Base-by-base conservation (phyloP, 2,329 filamentous ascomycete genomes). In the Lecanosticta acicola region DNA sequence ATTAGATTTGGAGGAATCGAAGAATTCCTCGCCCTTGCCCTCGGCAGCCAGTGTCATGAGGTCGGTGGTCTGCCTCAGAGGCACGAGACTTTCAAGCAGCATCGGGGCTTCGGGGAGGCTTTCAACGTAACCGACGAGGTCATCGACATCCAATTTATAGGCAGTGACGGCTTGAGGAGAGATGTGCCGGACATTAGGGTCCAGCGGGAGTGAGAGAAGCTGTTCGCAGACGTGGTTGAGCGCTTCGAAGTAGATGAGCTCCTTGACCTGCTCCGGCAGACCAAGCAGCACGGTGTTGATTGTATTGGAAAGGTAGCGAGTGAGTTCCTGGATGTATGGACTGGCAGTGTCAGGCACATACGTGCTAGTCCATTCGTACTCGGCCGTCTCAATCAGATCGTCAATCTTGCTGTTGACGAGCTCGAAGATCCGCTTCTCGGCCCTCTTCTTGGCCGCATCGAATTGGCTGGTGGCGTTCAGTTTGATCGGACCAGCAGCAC, bases 341-440 rank as follows among this genome's bases (percentile, higher is more conserved):
- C 85, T 93, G 1, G 90, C 87, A 58, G 93, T 85, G 0, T 73
- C 72, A 14, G 83, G 80, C 18, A 80, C 71, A 4, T 75, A 79
- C 3, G 76, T 73, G 5, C 78, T 73, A 67, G 77, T 79, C 84
- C 93, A 98, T 66, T 97, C 88, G 64, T 98, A 98, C 68, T 98
- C 93, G 24, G 93, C 91, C 0, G 90, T 97, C 59, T 96, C 91
- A 44, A 98, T 86, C 9, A 98, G 78, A 64, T 98, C 93, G 62
- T 97, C 91, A 59, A 98, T 97, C 72, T 98, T 98, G 46, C 87
- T 94, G 70, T 98, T 97, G 53, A 98, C 93, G 0, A 98, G 78
- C 68, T 98, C 94, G 62, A 98, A 98, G 47, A 98, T 97, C 26
- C 94, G 85, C 69, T 96, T 95, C 64, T 96, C 91, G 0, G 93